Conservation (phyloP, 805 yeast species). For the Ogataea polymorpha region DNA sequence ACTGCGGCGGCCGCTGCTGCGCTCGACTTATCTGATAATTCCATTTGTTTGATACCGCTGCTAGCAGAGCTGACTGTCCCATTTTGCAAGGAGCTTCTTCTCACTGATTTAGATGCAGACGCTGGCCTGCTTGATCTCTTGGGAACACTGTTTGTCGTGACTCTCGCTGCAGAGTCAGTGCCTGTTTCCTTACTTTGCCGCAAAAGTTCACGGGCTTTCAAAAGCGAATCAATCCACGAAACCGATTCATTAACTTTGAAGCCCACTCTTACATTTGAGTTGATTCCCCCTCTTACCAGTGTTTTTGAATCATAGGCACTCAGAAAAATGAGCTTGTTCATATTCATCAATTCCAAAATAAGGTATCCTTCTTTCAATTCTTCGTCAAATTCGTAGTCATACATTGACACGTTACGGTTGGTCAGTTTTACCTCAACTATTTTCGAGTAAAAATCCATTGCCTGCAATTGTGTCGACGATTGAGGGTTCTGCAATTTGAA, state of each 20-base stretch:
- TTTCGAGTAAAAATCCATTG: constrained; percentile 36
- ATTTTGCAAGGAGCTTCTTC: constrained; percentile 6
- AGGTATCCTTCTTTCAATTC: constrained; percentile 55
- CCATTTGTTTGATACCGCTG: constrained; percentile 5
- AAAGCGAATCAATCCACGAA: constrained; percentile 69
- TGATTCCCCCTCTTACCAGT: constrained; percentile 32
- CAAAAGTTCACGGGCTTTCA: constrained; percentile 60
- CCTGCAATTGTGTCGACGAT: constrained; percentile 37
- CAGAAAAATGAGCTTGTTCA: constrained; percentile 57
- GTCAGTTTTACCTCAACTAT: constrained; percentile 42
- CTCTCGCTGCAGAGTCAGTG: not conserved
- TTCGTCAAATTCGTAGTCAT: constrained; percentile 75
- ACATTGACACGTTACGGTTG: constrained; percentile 63
- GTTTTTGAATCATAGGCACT: constrained; percentile 38
- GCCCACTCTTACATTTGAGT: constrained; percentile 32
- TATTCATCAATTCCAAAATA: constrained; percentile 57
- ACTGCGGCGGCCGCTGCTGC: constrained; percentile 25
- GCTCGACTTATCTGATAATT: constrained; percentile 7
- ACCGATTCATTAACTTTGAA: constrained; percentile 46
- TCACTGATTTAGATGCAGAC: not conserved
- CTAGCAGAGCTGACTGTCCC: not conserved
- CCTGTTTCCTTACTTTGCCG: constrained; percentile 27
- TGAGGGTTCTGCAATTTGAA: constrained; percentile 32
- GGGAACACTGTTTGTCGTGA: not conserved
- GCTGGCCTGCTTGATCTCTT: constrained; percentile 2